Base-by-base conservation (phyloP, 257 asterid genomes). In the Nicotiana attenuata region DNA sequence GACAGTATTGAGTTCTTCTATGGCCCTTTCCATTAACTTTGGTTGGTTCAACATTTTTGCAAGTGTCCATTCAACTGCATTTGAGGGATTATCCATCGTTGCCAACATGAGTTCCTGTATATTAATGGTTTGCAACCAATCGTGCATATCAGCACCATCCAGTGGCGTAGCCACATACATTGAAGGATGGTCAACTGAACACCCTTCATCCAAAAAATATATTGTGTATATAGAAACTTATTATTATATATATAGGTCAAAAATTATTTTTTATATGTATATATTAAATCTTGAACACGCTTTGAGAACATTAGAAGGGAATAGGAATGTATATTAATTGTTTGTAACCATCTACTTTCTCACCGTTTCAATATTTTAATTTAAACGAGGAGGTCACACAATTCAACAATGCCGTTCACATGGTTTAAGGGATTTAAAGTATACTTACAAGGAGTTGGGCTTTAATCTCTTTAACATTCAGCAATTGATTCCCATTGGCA, bases 41-140 rank as follows among this genome's bases (percentile, higher is more conserved):
- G 90, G 87, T 64, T 78, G 81, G 47, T 81, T 84, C 6, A 88
- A 45, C 87, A 84, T 86, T 82, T 88, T 89, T n/a, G 78, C 83
- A 1, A 85, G 10, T 5, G 81, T 19, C 86, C 88, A 85, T 56
- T 87, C 86, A 0, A 66, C 71, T 24, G 86, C 86, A 31, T 81
- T 80, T 50, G 84, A 84, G 50, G 85, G 87, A 77, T 82, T 85
- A 22, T 85, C 89, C 11, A 86, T 17, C 3, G 83, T 1, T 10
- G 78, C 91, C 1, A 84, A 0, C 83, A 77, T 82, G 67, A 86
- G 63, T 84, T 88, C 88, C 87, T 85, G 15, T 2, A 38, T 6
- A 59, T 78, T 24, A 26, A 56, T 10, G 19, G 15, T 50, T 76
- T 26, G 15, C 16, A 28, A 22, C 5, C 19, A 76, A 53, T 33